These are phyloP conservation scores for Zymoseptoria ardabiliae DNA, from an alignment of 2,329 filamentous ascomycete genomes.

Conservation along the genomic window DNA sequence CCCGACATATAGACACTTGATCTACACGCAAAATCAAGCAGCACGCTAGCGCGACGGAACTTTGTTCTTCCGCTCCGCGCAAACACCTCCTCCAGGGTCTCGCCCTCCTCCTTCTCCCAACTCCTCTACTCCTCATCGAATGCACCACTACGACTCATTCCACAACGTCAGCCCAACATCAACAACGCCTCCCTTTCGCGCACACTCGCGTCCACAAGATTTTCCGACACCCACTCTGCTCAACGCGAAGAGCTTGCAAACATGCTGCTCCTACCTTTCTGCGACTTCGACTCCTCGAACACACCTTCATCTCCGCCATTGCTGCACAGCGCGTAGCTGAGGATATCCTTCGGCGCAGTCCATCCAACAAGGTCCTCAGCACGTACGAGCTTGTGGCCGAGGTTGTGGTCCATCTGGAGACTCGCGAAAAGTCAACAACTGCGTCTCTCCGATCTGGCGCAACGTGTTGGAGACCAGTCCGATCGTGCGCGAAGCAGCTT, in stretches of 20 bases:
- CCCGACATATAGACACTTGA: no score
- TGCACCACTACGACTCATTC: background rate
- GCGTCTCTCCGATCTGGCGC: background rate
- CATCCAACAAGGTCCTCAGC: background rate
- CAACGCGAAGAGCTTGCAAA: background rate
- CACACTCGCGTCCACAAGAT: no score
- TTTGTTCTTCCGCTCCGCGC: background rate
- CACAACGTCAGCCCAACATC: no score
- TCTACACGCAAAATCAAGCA: no score
- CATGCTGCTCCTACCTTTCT: background rate
- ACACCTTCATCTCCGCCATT: background rate
- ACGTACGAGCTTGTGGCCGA: background rate
- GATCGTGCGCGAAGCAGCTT: background rate
- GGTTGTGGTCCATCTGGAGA: background rate
- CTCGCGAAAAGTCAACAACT: background rate
- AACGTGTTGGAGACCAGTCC: background rate
- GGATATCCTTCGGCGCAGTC: background rate
- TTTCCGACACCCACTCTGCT: background rate
- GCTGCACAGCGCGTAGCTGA: background rate
- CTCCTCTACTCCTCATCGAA: background rate
- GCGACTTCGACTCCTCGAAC: background rate
- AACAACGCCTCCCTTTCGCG: no score
- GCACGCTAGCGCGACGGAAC: background rate
- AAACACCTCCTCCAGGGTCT: background rate
- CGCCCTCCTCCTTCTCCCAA: background rate